Conservation (phyloP, 2,329 filamentous ascomycete species). For the Phaeoacremonium minimum region DNA sequence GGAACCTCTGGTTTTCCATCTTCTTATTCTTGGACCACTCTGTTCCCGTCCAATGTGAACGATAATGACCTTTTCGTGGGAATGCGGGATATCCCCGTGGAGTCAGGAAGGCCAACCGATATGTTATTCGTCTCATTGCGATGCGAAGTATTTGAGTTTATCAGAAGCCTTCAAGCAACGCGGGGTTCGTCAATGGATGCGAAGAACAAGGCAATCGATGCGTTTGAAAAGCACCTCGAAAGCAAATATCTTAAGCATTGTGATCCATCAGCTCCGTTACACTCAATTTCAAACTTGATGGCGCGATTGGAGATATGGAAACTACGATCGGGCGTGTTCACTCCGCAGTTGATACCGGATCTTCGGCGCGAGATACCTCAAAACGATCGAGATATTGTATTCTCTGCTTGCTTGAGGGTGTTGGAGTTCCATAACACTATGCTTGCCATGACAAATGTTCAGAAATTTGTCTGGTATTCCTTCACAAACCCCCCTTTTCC, state of each 20-base stretch:
- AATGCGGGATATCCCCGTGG: background rate
- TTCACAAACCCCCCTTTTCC: background rate
- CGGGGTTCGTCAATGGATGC: background rate
- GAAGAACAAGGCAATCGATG: background rate
- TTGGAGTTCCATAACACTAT: background rate
- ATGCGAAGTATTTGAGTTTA: background rate
- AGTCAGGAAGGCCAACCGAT: background rate
- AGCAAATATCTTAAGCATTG: background rate
- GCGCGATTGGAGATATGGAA: constrained; percentile 10
- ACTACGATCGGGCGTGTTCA: background rate
- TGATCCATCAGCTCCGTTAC: background rate
- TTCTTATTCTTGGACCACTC: background rate
- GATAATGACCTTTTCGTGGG: background rate
- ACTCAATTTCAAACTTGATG: background rate
- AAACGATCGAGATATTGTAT: background rate
- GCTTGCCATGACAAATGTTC: background rate
- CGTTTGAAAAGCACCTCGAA: background rate
- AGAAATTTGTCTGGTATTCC: background rate
- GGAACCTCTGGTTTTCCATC: background rate
- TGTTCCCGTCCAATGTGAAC: background rate
- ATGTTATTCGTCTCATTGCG: background rate
- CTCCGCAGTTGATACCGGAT: background rate
- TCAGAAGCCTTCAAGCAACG: background rate
- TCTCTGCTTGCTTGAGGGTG: background rate
- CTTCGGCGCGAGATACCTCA: background rate